phyloP scores from a whole-genome alignment of 768 basidiomycete genomes.

The Hortiboletus campestris region DNA sequence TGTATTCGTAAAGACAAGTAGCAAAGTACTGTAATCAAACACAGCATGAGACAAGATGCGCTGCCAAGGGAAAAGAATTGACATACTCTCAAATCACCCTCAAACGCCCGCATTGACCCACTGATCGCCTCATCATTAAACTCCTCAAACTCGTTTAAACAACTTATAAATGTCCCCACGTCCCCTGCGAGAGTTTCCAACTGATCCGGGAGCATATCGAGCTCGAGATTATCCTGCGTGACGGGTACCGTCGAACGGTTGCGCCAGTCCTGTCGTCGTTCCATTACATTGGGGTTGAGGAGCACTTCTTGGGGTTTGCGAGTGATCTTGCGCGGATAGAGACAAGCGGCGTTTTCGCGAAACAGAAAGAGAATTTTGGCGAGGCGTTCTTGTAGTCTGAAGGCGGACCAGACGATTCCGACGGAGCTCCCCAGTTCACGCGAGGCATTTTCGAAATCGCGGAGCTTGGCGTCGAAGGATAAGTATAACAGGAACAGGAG shows the following conservation, averaged over 20 bases:
- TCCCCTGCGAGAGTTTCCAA: conserved; percentile 45
- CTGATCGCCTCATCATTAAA: conserved; percentile 51
- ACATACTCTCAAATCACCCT: conserved; percentile 46
- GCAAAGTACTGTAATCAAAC: conserved; percentile 44
- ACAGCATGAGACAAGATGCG: not conserved
- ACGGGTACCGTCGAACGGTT: conserved; percentile 36
- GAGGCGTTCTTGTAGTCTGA: conserved; percentile 47
- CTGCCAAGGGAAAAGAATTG: not conserved
- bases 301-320: conserved; percentile 36
- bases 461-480: conserved; percentile 33
- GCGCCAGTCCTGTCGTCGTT: conserved; percentile 31
- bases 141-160: conserved; percentile 54
- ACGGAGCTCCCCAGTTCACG: conserved; percentile 55
- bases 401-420: conserved; percentile 52
- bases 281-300: conserved; percentile 32
- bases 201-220: conserved; percentile 46
- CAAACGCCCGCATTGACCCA: conserved; percentile 44
- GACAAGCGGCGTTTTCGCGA: conserved; percentile 50
- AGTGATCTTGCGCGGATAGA: conserved; percentile 47
- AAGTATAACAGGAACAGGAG: not conserved
- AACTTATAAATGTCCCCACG: conserved; percentile 45
- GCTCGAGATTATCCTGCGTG: conserved; percentile 40
- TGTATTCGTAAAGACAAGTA: conserved; percentile 44
- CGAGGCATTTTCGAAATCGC: conserved; percentile 53
- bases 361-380: conserved; percentile 49